Evolutionary conservation across 2,329 filamentous ascomycete species (phyloP).

Genomic region (Chaetomiaceae sp.): DNA sequence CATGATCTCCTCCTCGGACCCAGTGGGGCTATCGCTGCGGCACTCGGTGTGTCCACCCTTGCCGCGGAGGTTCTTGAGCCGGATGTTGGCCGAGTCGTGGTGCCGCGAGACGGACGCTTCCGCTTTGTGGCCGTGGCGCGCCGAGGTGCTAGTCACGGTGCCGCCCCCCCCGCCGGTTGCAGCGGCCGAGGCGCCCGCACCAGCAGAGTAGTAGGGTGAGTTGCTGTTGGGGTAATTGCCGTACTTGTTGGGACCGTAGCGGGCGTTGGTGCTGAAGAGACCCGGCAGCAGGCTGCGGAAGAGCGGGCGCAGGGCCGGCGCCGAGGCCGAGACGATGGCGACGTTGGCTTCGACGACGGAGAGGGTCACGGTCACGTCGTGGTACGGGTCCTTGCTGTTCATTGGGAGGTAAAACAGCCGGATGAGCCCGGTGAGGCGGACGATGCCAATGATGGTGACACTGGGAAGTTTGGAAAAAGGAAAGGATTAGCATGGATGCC

Average conservation of each 20-base stretch:
- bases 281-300: conserved; percentile 29
- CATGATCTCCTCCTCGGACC: conserved; percentile 33
- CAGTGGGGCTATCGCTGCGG: conserved; percentile 28
- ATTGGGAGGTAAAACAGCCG: conserved; percentile 28
- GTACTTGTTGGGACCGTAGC: conserved; percentile 17
- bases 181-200: background rate
- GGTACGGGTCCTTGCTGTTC: conserved; percentile 24
- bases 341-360: conserved; percentile 37
- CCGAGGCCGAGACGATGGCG: conserved; percentile 37
- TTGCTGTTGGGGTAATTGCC: conserved; percentile 4
- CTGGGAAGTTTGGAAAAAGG: conserved; percentile 20
- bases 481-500: no score
- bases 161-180: background rate
- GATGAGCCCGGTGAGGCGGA: conserved; percentile 31
- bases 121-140: background rate
- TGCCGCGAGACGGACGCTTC: no score
- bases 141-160: background rate
- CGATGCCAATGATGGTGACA: conserved; percentile 31
- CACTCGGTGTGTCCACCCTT: conserved; percentile 22
- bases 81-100: conserved; percentile 8
- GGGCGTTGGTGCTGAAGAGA: conserved; percentile 20
- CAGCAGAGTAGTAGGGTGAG: conserved; percentile 2
- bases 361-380: conserved; percentile 32
- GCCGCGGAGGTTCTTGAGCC: conserved; percentile 17
- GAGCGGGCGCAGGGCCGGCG: conserved; percentile 35